Conservation (phyloP, 2,329 filamentous ascomycete species). For the Aphanocladium album region DNA sequence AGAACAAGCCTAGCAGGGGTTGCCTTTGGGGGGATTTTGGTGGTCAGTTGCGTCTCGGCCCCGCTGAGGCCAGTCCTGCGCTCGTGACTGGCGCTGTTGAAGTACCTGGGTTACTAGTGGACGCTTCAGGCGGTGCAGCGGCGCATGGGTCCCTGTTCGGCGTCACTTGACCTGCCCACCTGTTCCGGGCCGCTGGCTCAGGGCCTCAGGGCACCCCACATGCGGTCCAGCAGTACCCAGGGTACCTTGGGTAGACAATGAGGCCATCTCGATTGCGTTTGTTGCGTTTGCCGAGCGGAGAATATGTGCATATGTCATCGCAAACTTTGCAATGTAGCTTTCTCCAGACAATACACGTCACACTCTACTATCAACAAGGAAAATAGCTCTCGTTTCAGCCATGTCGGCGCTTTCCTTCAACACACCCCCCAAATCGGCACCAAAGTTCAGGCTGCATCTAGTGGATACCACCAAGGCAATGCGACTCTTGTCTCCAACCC, state of each 20-base stretch:
- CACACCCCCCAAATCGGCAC: not conserved
- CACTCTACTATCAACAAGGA: too few species aligned
- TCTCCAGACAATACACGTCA: too few species aligned
- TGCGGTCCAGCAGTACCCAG: not conserved
- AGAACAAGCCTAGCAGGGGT: not conserved
- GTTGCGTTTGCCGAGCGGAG: not conserved
- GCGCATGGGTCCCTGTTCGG: not conserved
- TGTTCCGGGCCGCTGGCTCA: not conserved
- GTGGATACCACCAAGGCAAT: not conserved
- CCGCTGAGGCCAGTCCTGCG: too few species aligned
- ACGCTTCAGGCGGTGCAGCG: too few species aligned
- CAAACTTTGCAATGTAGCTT: too few species aligned
- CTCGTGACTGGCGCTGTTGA: too few species aligned
- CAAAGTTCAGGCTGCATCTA: not conserved
- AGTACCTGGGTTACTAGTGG: too few species aligned
- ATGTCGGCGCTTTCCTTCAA: too few species aligned
- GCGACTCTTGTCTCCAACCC: not conserved
- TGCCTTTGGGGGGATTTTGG: too few species aligned
- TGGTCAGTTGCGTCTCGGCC: too few species aligned
- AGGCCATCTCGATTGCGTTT: not conserved
- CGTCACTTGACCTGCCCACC: slow-evolving; percentile 2
- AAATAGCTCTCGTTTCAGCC: too few species aligned
- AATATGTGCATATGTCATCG: too few species aligned
- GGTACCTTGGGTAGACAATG: not conserved
- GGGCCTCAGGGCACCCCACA: not conserved